Evolutionary conservation across 2,329 filamentous ascomycete species (phyloP).

Genomic region (Colletotrichum agaves): DNA sequence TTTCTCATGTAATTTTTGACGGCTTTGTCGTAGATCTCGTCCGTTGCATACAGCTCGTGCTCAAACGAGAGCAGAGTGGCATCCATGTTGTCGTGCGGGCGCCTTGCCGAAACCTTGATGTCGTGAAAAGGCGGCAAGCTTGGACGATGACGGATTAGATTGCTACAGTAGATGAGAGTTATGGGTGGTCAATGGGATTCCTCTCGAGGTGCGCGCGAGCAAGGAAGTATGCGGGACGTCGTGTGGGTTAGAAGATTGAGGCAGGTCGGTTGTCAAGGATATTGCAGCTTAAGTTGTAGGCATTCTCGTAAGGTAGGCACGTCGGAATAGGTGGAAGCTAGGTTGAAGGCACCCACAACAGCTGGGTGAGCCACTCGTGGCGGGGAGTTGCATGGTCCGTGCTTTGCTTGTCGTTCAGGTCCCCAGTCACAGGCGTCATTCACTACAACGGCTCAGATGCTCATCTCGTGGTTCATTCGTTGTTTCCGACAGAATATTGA

Average conservation of each 20-base stretch:
- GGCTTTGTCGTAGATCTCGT: slow-evolving; percentile 53
- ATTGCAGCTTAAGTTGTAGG: slow-evolving; percentile 7
- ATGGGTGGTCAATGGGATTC: background rate
- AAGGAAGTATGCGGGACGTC: background rate
- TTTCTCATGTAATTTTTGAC: slow-evolving; percentile 51
- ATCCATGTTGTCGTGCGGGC: slow-evolving; percentile 45
- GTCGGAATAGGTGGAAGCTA: no score
- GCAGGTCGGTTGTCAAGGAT: background rate
- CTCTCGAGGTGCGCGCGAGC: background rate
- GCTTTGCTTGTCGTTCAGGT: background rate
- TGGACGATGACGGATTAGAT: background rate
- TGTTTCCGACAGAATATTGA: no score
- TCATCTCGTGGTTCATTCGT: no score
- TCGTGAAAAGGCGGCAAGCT: slow-evolving; percentile 15
- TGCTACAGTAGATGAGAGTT: background rate
- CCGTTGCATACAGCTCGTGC: slow-evolving; percentile 42
- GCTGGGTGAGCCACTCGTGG: slow-evolving; percentile 10
- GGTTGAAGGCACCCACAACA: slow-evolving; percentile 14
- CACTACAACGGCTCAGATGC: no score
- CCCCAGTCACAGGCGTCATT: background rate
- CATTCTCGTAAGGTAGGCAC: background rate
- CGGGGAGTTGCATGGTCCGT: slow-evolving; percentile 27
- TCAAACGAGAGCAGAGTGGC: slow-evolving; percentile 55
- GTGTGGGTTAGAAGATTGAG: background rate
- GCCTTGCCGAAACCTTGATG: slow-evolving; percentile 6